Evolutionary conservation across 1,139 yeast genomes (phyloP).

Genomic region (Nakaseomyces kungkrabaensis): DNA sequence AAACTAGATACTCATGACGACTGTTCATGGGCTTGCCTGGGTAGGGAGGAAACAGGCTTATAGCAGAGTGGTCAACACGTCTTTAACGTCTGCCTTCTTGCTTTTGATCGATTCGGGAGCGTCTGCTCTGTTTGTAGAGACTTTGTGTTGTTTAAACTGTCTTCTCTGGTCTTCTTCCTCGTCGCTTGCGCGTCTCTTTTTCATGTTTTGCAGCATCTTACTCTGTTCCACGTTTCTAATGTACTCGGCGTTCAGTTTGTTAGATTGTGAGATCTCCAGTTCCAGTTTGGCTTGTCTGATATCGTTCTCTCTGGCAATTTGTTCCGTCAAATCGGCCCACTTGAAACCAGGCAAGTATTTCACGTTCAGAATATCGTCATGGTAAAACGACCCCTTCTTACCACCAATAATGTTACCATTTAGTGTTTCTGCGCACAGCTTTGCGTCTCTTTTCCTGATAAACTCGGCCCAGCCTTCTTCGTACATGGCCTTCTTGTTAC

Average conservation of each 20-base stretch:
- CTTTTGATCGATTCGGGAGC: constrained; percentile 42
- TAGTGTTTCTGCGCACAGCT: constrained; percentile 72
- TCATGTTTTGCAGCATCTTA: constrained; percentile 66
- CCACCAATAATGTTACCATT: constrained; percentile 91
- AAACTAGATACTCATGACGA: too few species aligned
- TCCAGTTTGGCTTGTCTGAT: constrained; percentile 78
- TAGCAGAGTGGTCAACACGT: constrained; percentile 35
- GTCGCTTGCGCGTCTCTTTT: constrained; percentile 31
- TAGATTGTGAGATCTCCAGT: constrained; percentile 82
- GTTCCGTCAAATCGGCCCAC: constrained; percentile 92
- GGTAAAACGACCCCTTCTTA: constrained; percentile 80
- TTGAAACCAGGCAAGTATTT: constrained; percentile 86
- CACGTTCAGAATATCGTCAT: constrained; percentile 87
- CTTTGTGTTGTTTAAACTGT: constrained; percentile 53
- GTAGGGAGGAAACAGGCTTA: constrained; percentile 9
- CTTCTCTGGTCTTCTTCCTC: constrained; percentile 36
- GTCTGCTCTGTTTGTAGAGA: constrained; percentile 55
- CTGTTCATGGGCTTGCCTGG: too few species aligned
- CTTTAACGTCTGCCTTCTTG: constrained; percentile 35
- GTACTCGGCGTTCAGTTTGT: constrained; percentile 73
- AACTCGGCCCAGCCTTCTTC: constrained; percentile 99
- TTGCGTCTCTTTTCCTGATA: constrained; percentile 72
- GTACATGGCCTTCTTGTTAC: constrained; percentile 81
- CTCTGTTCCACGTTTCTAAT: constrained; percentile 78
- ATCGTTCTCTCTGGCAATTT: constrained; percentile 84